A percentile compares a stretch with the other conserved stretches of the same genome.
These are phyloP conservation scores for Lyophyllum semitale DNA, from an alignment of 768 basidiomycete species.

Conservation along the genomic window DNA sequence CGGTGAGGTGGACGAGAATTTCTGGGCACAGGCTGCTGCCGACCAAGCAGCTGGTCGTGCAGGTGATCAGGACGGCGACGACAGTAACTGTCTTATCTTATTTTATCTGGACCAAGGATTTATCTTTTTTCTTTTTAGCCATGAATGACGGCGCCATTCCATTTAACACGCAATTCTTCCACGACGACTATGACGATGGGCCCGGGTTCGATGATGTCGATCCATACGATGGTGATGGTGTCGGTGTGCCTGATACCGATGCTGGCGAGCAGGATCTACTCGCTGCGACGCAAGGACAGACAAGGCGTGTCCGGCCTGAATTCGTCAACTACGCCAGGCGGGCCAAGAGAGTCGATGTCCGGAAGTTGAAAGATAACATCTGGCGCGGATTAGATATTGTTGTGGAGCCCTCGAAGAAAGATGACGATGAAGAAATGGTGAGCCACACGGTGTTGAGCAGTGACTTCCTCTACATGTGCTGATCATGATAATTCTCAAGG, in stretches of 20 bases:
- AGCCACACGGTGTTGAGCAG: conserved; percentile 12
- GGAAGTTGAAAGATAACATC: conserved; percentile 96
- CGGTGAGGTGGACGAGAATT: conserved; percentile 93
- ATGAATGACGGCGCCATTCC: conserved; percentile 59
- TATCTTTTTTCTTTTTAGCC: conserved; percentile 13
- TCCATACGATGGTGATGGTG: conserved; percentile 47
- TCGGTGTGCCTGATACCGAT: conserved; percentile 46
- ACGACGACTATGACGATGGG: conserved; percentile 85
- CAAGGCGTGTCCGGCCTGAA: conserved; percentile 82
- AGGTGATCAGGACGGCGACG: conserved; percentile 55
- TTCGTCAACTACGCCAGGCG: conserved; percentile 92
- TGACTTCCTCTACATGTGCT: neutral
- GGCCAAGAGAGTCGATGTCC: conserved; percentile 95
- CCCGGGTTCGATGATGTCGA: conserved; percentile 67
- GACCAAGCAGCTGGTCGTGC: conserved; percentile 67
- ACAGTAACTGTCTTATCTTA: conserved; percentile 47
- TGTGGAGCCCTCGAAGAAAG: conserved; percentile 44
- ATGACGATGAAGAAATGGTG: conserved; percentile 56
- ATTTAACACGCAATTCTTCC: conserved; percentile 97
- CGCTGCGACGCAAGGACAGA: conserved; percentile 74
- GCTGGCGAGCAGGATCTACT: conserved; percentile 86
- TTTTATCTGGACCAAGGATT: neutral
- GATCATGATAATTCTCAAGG: conserved; percentile 34
- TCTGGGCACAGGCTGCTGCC: conserved; percentile 96
- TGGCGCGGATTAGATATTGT: conserved; percentile 91